Evolutionary conservation across 352 stramenopile genomes (phyloP), one percentile per base, ranked within the genome.

Genomic region (Ochromonadaceae sp.): DNA sequence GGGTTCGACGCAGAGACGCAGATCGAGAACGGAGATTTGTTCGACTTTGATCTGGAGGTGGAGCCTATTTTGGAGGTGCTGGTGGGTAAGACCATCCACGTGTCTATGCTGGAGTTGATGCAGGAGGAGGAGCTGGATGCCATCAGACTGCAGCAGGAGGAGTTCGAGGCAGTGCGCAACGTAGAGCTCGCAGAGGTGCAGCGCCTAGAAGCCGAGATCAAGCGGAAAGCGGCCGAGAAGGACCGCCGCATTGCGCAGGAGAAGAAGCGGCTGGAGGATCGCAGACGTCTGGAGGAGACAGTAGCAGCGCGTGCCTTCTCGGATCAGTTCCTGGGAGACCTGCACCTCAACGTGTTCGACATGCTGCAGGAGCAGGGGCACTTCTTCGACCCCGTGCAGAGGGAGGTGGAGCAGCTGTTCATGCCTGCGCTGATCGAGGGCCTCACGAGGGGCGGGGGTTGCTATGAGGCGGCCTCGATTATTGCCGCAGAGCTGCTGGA

Each of bases 21-120:
- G 67, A 90, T 96, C 55, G 83, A 93, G 41, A 78, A 77, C 35
- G 86, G 85, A 40, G 88, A 96, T 62, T 72, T 96, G 39, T 96
- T 96, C 58, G 84, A 96, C 73, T 95, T 96, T 68, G 87, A 95
- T 62, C 55, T 93, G 12, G 88, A 96, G 70, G 87, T 95, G 26
- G 82, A 90, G 60, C 88, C 88, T 20, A 92, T 96, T 46, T 71
- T 96, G 26, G 88, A 96, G 67, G 88, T 96, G 55, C 76, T 96
- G 20, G 87, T 96, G 22, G 87, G 88, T 30, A 96, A 95, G 74
- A 92, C 86, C 22, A 74, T 96, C 0, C 85, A 95, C 76, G 78
- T 93, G n/a, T 76, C 82, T 7, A 84, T 96, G 78, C 74, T 95
- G 39, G 88, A 96, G 67, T 72, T 95, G n/a, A 79, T 95, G 38